Evolutionary conservation across 2,329 filamentous ascomycete genomes (phyloP).

Genomic region (Aspergillaceae sp.): DNA sequence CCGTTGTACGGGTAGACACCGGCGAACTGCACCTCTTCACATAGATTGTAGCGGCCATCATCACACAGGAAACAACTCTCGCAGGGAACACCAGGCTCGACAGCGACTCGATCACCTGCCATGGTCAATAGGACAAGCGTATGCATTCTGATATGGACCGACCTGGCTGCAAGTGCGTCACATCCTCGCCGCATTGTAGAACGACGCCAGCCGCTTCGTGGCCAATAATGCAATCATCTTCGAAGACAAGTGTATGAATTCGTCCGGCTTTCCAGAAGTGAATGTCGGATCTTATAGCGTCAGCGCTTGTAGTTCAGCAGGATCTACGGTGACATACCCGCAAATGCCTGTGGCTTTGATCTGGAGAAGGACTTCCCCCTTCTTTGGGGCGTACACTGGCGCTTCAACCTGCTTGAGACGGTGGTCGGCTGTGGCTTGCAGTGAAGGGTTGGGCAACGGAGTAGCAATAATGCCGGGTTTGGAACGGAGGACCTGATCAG

Average conservation of each 20-base stretch:
- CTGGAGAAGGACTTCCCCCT: constrained; percentile 51
- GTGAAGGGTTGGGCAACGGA: constrained; percentile 43
- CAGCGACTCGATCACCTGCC: constrained; percentile 52
- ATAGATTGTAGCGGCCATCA: constrained; percentile 56
- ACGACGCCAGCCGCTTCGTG: constrained; percentile 58
- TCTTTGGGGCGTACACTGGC: constrained; percentile 47
- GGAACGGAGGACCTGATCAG: neutral
- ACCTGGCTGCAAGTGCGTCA: constrained; percentile 41
- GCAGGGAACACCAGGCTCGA: constrained; percentile 60
- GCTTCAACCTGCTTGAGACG: constrained; percentile 49
- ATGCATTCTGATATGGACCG: too few species aligned
- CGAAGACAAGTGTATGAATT: constrained; percentile 55
- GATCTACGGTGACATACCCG: constrained; percentile 35
- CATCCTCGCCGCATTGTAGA: constrained; percentile 48
- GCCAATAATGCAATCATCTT: constrained; percentile 56
- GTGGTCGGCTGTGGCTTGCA: constrained; percentile 54
- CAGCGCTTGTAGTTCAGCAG: neutral
- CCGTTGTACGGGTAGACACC: constrained; percentile 55
- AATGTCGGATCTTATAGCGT: constrained; percentile 49
- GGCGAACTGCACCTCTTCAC: constrained; percentile 53
- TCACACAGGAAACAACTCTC: constrained; percentile 51
- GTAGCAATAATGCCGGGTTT: neutral
- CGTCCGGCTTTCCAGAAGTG: constrained; percentile 60
- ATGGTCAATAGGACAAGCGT: too few species aligned
- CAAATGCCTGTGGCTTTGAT: constrained; percentile 58